phyloP scores from a whole-genome alignment of 148 eudicot genomes.

The Rhododendron kiyosumense region DNA sequence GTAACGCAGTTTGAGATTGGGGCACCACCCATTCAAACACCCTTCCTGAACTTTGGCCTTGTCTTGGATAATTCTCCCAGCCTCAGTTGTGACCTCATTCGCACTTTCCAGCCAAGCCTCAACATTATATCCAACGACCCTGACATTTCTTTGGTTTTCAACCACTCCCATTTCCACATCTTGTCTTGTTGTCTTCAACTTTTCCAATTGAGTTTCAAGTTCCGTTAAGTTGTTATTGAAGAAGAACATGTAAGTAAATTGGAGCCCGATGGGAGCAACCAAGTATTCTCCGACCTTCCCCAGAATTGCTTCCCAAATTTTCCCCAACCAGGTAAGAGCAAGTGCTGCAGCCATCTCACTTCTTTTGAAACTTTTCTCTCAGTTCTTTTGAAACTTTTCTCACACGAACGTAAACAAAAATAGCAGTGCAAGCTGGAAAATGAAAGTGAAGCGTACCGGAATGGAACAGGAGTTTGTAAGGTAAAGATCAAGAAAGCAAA shows the following conservation, averaged over 20 bases:
- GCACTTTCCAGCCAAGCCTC: conserved; percentile 13
- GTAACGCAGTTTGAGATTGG: not conserved
- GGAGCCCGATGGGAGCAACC: not conserved
- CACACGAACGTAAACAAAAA: not conserved
- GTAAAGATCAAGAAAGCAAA: not conserved
- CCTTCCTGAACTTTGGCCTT: not conserved
- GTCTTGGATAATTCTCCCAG: not conserved
- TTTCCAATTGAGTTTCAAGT: conserved; percentile 8
- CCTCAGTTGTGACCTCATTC: not conserved
- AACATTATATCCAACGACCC: not conserved
- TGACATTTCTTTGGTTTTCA: conserved; percentile 22
- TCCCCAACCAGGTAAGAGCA: not conserved
- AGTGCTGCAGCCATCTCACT: not conserved
- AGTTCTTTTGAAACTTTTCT: not conserved
- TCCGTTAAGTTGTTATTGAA: conserved; percentile 7
- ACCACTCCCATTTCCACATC: not conserved
- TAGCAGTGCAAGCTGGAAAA: not conserved
- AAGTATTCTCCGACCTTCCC: not conserved
- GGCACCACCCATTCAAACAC: not conserved
- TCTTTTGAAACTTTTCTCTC: no score
- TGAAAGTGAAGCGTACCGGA: not conserved
- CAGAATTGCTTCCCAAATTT: not conserved
- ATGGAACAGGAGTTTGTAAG: not conserved
- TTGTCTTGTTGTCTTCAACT: not conserved
- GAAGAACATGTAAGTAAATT: conserved; percentile 13